Evolutionary conservation across 2,329 filamentous ascomycete genomes (phyloP), one percentile per base, ranked within the genome.

Genomic region (Colletotrichum sp.): DNA sequence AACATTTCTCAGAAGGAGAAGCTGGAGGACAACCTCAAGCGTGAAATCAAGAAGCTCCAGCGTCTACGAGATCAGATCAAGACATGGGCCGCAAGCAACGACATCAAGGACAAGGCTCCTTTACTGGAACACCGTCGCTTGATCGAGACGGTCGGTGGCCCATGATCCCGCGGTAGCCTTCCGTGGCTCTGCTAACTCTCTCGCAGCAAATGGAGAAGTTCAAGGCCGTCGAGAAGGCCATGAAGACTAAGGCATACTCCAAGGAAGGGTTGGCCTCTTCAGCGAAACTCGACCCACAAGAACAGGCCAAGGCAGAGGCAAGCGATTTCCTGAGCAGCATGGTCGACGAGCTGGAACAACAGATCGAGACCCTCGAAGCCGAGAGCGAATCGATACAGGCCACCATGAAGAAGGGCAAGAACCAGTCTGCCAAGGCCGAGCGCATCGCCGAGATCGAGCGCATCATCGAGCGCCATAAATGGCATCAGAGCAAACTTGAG

Each of bases 241-340:
- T 99, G 97, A 99, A 99, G 90, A 99, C 97, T 73, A 99, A 99
- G 86, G 97, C 97, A 77, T 99, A 98, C 87, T 99, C 97, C 78
- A 99, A 99, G 89, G 97, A 99, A 87, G 97, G 97, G 60, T 88
- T 99, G 79, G 97, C 95, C 78, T 95, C 96, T 69, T 95, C 96
- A 30, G 93, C 95, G 67, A 98, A 98, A 86, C 91, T 99, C 78
- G 97, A 99, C 87, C 97, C 97, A n/a, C 98, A 96, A 84, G 97
- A 99, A 85, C 95, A 98, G 85, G 96, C 98, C 84, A 98, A 98
- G 87, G 89, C 95, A 77, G 96, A 99, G 81, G 91, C 95, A 34
- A 92, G 93, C 87, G 94, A 98, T 73, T 99, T 99, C 86, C 88
- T 99, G 62, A 93, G 93, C 77, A 91, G 88, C 74, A 96, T 95